Evolutionary conservation across 208 protist species (phyloP).

Genomic region (Leishmania aethiopica): DNA sequence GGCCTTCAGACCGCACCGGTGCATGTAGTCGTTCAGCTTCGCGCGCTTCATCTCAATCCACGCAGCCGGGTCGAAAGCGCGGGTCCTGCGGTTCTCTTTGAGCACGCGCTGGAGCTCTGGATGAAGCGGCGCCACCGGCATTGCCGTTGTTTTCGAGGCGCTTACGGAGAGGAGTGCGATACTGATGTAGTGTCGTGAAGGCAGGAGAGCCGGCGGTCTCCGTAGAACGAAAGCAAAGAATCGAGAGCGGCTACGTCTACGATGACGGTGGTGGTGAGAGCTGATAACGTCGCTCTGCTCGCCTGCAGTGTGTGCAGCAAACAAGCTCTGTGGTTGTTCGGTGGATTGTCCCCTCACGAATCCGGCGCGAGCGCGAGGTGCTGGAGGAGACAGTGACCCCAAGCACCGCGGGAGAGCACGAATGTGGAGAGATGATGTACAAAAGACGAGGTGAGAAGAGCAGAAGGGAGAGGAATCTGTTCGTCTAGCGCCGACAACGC

Average conservation of each 20-base stretch:
- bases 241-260: neutral
- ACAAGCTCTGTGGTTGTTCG: neutral
- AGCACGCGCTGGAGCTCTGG: slow-evolving; percentile 72
- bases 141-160: slow-evolving; percentile 2
- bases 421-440: neutral
- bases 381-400: neutral
- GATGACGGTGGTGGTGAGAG: too few species aligned
- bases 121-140: slow-evolving; percentile 60
- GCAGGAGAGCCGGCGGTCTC: neutral
- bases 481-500: neutral
- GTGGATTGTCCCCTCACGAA: neutral
- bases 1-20: slow-evolving; percentile 76
- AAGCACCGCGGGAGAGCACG: neutral
- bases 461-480: neutral
- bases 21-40: slow-evolving; percentile 95
- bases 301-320: too few species aligned
- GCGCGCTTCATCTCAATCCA: slow-evolving; percentile 90
- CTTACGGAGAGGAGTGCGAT: neutral
- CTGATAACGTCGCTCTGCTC: too few species aligned
- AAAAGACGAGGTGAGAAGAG: neutral
- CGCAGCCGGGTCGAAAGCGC: slow-evolving; percentile 74
- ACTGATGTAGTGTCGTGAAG: neutral
- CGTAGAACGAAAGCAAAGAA: neutral
- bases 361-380: neutral
- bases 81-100: slow-evolving; percentile 59